Base-by-base conservation (phyloP, 441 rosid genomes). In the Flueggea neowawraea region DNA sequence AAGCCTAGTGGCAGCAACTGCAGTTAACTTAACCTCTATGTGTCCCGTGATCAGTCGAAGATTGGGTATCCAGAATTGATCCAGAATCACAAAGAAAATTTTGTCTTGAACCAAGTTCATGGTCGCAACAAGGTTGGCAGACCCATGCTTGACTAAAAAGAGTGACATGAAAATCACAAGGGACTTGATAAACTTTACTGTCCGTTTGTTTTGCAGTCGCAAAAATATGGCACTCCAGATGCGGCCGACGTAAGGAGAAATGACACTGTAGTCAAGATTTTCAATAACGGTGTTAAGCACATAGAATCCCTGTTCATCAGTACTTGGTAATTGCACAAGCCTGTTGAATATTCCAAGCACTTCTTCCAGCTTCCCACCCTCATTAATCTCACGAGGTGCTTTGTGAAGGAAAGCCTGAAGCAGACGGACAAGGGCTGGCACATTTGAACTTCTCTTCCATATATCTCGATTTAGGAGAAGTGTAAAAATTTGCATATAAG, bases 371-470 rank as follows among this genome's bases (percentile, higher is more conserved):
- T 88, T 81, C 62, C 83, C 91, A 73, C 82, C 99, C 66, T 83
- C 88, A 71, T 76, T 76, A 58, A 90, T 77, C 75, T 94, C 96
- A 50, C 74, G 78, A 6, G 96, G 91, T 33, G 90, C 88, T 78
- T 94, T 91, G 75, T 89, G 94, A 70, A 94, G 96, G 78, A 87
- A 91, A 62, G 99, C 97, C 72, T 88, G 99, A 60, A 94, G 97
- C 63, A 94, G 73, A 61, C 97, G 97, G 51, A 94, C 96, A 64
- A 94, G 96, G 5, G 97, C 97, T 53, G 99, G 97, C 49, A 94
- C 97, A 67, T 94, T 91, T 45, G 96, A 86, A 61, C 86, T 74
- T 80, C 86, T 84, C 64, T 76, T 91, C 99, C 99, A 94, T 45
- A 84, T 73, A 52, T 89, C 97, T 61, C 92, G 96, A 14, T 86